Base-by-base conservation (phyloP, 2,329 filamentous ascomycete genomes). In the Leptographium lundbergii region DNA sequence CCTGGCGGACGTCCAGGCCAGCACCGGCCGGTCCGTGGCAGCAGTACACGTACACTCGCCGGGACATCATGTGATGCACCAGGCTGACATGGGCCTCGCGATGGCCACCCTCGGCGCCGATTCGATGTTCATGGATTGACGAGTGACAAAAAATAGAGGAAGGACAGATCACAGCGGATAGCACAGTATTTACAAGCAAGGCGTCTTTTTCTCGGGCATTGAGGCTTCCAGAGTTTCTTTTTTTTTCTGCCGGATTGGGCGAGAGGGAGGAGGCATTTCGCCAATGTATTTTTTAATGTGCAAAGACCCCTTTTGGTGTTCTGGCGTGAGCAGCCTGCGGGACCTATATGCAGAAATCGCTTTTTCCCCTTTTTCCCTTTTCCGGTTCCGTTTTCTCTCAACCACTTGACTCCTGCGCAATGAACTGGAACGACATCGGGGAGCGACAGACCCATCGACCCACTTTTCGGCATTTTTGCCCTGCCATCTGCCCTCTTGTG, bases 61-160 rank as follows among this genome's bases (percentile, higher is more conserved):
- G 3, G 57, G 53, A 4, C 39, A 54, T 24, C 42, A 54, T 25
- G 42, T 48, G 32, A 36, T 48, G 24, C 57, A 55, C 9, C 74
- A 62, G 48, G 54, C 69, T 17, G 76, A 78, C 51, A 73, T 79
- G 67, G 67, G 69, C 61, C 70, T 78, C 66, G 69, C 72, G 13
- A 76, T 78, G 68, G 73, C 76, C 60, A 72, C 73, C 36, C 72
- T 77, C 42, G 71, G 58, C 22, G 70, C 72, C 48, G 77, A 80
- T 59, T 70, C 73, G 47, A 79, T 81, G 75, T 81, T 77, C 65
- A 75, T 80, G 73, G 77, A 79, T 63, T 79, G 57, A 39, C 42
- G 17, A 17, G 42, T 45, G 17, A 39, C 4, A 25, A 10, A 24
- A 39, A 54, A 24, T 17, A 24, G 11, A 39, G 11, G n/a, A n/a